Conservation (phyloP, 805 yeast species). For the Candida silvicultrix region DNA sequence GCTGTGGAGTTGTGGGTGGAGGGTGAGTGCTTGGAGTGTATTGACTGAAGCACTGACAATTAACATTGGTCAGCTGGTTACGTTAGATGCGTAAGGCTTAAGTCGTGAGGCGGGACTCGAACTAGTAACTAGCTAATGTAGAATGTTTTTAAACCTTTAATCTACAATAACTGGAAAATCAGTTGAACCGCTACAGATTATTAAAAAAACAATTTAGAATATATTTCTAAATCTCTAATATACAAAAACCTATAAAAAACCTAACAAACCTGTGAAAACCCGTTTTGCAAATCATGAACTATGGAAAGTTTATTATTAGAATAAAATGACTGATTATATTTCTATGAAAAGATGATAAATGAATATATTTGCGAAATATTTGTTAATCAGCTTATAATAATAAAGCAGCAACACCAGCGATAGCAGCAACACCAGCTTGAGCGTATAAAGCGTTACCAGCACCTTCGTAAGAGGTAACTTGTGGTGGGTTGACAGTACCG, state of each 20-base stretch:
- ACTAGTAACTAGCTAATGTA: too few relatives aligned
- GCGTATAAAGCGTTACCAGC: slow-evolving; percentile 20
- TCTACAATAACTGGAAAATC: too few relatives aligned
- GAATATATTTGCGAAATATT: not conserved
- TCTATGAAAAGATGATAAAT: not conserved
- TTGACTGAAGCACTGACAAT: too few relatives aligned
- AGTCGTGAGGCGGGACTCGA: too few relatives aligned
- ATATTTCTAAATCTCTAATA: not conserved
- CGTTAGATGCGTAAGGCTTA: too few relatives aligned
- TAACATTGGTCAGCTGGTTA: too few relatives aligned
- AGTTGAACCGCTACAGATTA: not conserved
- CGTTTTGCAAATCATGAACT: not conserved
- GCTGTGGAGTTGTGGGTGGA: too few relatives aligned
- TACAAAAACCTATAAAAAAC: not conserved
- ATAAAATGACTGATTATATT: not conserved
- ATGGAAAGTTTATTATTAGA: not conserved
- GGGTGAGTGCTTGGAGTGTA: too few relatives aligned
- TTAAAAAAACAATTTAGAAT: not conserved
- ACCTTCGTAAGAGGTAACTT: slow-evolving; percentile 23
- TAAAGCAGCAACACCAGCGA: slow-evolving; percentile 24
- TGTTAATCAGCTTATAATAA: slow-evolving; percentile 18
- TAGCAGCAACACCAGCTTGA: slow-evolving; percentile 24
- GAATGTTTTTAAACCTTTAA: too few relatives aligned
- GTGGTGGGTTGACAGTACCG: slow-evolving; percentile 7
- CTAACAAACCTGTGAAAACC: not conserved